phyloP scores from a whole-genome alignment of 1,139 yeast species.

The Zygosaccharomyces sapae region DNA sequence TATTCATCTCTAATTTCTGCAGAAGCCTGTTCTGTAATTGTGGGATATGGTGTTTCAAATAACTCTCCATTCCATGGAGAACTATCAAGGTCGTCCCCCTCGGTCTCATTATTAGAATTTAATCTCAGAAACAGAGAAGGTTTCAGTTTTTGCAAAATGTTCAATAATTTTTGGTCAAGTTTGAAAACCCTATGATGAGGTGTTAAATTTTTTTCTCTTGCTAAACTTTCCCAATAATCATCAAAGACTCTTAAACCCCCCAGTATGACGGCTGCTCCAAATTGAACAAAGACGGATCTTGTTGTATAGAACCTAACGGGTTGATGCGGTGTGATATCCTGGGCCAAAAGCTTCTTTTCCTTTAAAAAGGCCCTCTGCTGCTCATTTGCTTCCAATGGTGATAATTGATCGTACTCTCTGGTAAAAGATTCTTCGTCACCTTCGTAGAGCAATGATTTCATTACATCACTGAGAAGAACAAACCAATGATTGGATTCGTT shows the following conservation, averaged over 20 bases:
- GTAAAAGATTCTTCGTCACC: slow-evolving; percentile 18
- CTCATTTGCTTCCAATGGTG: slow-evolving; percentile 19
- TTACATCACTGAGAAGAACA: slow-evolving; percentile 25
- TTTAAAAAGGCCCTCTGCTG: slow-evolving; percentile 16
- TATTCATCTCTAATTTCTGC: slow-evolving; percentile 28
- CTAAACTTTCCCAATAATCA: slow-evolving; percentile 74
- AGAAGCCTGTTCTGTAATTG: slow-evolving; percentile 32
- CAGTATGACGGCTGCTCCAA: slow-evolving; percentile 63
- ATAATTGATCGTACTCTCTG: slow-evolving; percentile 19
- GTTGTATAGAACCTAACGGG: slow-evolving; percentile 23
- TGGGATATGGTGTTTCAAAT: slow-evolving; percentile 27
- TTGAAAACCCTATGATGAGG: slow-evolving; percentile 43
- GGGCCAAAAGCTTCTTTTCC: slow-evolving; percentile 8
- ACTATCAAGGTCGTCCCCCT: not conserved
- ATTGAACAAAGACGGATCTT: slow-evolving; percentile 57
- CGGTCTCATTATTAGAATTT: not conserved
- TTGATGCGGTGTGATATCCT: not conserved
- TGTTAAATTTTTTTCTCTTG: slow-evolving; percentile 55
- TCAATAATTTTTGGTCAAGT: slow-evolving; percentile 20
- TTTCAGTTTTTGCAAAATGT: slow-evolving; percentile 18
- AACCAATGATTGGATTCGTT: slow-evolving; percentile 14
- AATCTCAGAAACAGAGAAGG: slow-evolving; percentile 16
- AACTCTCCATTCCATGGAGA: slow-evolving; percentile 11
- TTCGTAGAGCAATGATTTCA: slow-evolving; percentile 18
- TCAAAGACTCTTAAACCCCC: slow-evolving; percentile 65